Conservation (phyloP, 2,329 filamentous ascomycete species). For the Diaporthe australafricana region DNA sequence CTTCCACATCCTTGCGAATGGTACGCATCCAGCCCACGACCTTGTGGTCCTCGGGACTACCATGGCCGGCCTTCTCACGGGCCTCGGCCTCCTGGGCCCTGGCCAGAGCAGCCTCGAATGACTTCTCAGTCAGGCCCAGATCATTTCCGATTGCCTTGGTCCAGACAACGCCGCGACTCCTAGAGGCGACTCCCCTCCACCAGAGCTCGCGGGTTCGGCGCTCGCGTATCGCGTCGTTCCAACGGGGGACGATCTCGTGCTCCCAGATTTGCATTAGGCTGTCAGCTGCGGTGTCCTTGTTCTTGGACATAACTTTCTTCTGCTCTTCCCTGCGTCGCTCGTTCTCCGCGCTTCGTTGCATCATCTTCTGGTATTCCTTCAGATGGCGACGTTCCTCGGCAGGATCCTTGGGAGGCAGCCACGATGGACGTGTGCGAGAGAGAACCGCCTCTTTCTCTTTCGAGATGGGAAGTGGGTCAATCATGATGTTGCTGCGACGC, state of each 20-base stretch:
- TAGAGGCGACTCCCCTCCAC: constrained; percentile 83
- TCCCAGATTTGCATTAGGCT: constrained; percentile 77
- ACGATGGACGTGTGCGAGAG: constrained; percentile 83
- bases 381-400: constrained; percentile 92
- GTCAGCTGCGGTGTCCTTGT: constrained; percentile 65
- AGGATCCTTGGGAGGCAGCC: constrained; percentile 88
- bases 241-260: constrained; percentile 79
- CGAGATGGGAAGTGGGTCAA: constrained; percentile 84
- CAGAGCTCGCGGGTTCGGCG: constrained; percentile 80
- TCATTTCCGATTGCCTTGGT: constrained; percentile 78
- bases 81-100: constrained; percentile 73
- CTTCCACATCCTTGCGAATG: constrained; percentile 73
- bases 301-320: constrained; percentile 62
- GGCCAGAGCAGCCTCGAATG: constrained; percentile 77
- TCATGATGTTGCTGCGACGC: constrained; percentile 82
- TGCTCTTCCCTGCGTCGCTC: constrained; percentile 69
- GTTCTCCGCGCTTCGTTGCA: constrained; percentile 71
- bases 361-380: constrained; percentile 87
- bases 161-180: constrained; percentile 78
- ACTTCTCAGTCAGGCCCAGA: constrained; percentile 73
- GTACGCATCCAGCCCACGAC: constrained; percentile 71
- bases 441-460: constrained; percentile 89
- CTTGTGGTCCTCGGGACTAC: constrained; percentile 63
- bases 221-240: constrained; percentile 77
- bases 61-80: constrained; percentile 63